Evolutionary conservation across 2,329 filamentous ascomycete genomes (phyloP).

Genomic region (Pseudocercospora fijiensis): DNA sequence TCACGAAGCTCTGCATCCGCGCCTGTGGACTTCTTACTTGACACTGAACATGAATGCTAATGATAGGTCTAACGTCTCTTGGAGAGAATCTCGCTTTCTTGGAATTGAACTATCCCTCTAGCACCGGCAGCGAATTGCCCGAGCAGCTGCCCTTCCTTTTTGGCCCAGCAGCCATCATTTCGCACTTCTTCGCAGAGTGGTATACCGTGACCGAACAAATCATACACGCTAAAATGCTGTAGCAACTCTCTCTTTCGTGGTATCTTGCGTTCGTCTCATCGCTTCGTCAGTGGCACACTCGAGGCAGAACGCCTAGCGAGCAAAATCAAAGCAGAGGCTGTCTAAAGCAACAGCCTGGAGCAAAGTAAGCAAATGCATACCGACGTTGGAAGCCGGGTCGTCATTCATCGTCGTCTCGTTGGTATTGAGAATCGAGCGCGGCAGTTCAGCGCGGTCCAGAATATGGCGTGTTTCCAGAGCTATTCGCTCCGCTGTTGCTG

Average conservation of each 20-base stretch:
- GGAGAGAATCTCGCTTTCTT: not conserved
- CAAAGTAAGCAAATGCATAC: not conserved
- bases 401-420: not conserved
- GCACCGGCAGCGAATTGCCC: not conserved
- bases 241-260: slow-evolving; percentile 6
- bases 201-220: slow-evolving; percentile 4
- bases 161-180: slow-evolving; percentile 1
- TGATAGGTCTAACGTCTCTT: not conserved
- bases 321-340: slow-evolving; percentile 1
- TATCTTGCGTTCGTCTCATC: slow-evolving; percentile 7
- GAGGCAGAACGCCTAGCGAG: not conserved
- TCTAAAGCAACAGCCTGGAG: not conserved
- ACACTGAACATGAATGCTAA: not conserved
- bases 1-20: not conserved
- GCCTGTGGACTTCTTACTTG: not conserved
- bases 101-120: not conserved
- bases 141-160: not conserved
- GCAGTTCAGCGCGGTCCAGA: not conserved
- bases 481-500: slow-evolving; percentile 16
- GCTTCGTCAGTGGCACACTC: not conserved
- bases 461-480: slow-evolving; percentile 18
- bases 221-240: slow-evolving; percentile 10
- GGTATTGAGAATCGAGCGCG: not conserved
- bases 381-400: not conserved
- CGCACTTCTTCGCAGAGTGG: slow-evolving; percentile 7